Evolutionary conservation across 495 filamentous ascomycete genomes (phyloP).

Genomic region (Trichodelitschia bisporula): DNA sequence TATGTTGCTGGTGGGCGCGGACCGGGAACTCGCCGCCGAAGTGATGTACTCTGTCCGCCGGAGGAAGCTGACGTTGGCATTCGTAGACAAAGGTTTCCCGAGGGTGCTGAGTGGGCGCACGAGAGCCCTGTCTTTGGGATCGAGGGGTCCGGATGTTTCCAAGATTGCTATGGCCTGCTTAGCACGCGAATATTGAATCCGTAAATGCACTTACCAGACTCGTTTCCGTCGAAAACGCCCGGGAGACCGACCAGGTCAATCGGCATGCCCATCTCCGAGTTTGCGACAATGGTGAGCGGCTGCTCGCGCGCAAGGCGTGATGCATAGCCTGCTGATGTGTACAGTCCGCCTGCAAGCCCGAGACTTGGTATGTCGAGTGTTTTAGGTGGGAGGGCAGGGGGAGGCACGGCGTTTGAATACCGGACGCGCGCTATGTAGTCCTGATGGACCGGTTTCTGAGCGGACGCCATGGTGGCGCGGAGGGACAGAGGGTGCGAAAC

Average conservation of each 20-base stretch:
- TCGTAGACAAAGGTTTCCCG: slow-evolving; percentile 46
- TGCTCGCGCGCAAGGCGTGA: slow-evolving; percentile 73
- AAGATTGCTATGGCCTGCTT: background rate
- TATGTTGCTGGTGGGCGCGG: slow-evolving; percentile 16
- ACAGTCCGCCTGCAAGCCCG: slow-evolving; percentile 55
- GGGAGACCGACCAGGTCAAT: slow-evolving; percentile 88
- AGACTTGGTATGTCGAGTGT: slow-evolving; percentile 88
- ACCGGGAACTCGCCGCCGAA: slow-evolving; percentile 26
- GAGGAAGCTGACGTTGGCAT: slow-evolving; percentile 66
- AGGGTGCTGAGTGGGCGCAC: slow-evolving; percentile 56
- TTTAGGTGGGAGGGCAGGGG: slow-evolving; percentile 82
- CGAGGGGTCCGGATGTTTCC: slow-evolving; percentile 40
- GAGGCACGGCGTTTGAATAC: slow-evolving; percentile 84
- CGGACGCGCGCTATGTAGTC: slow-evolving; percentile 90
- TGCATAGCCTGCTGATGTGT: slow-evolving; percentile 68
- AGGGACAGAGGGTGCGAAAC: no score
- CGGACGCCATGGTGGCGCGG: background rate
- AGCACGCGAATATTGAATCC: background rate
- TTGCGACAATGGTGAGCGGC: slow-evolving; percentile 85
- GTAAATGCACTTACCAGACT: slow-evolving; percentile 45
- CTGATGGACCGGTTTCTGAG: slow-evolving; percentile 35
- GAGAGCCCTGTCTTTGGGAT: slow-evolving; percentile 55
- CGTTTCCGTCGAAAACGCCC: slow-evolving; percentile 81
- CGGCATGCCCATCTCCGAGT: slow-evolving; percentile 94
- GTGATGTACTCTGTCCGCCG: slow-evolving; percentile 92